These are phyloP conservation scores for Pharus latifolius DNA, from an alignment of 176 grass and related monocot species.

Conservation along the genomic window DNA sequence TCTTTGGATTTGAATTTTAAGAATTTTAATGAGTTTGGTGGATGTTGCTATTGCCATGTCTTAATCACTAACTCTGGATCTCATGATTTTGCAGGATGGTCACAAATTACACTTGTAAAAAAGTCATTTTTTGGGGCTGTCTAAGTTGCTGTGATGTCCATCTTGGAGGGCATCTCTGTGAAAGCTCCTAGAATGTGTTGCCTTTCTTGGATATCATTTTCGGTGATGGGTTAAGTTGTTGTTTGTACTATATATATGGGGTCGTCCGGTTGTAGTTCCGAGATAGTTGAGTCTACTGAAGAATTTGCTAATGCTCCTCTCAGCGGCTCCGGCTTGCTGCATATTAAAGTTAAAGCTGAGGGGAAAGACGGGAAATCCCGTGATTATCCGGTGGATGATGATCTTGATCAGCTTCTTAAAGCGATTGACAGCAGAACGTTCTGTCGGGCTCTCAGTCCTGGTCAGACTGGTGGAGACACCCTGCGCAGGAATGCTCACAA, in stretches of 20 bases:
- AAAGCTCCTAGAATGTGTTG: slow-evolving; percentile 31
- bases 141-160: neutral
- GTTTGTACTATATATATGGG: slow-evolving; percentile 28
- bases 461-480: slow-evolving; percentile 8
- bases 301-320: slow-evolving; percentile 27
- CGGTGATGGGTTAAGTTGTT: slow-evolving; percentile 16
- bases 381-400: slow-evolving; percentile 44
- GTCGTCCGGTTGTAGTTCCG: slow-evolving; percentile 58
- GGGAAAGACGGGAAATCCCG: slow-evolving; percentile 21
- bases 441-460: slow-evolving; percentile 31
- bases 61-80: slow-evolving; percentile 36
- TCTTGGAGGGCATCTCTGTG: slow-evolving; percentile 14
- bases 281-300: slow-evolving; percentile 86
- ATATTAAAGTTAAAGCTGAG: slow-evolving; percentile 50
- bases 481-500: slow-evolving; percentile 33
- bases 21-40: neutral
- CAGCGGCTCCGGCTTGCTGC: slow-evolving; percentile 33
- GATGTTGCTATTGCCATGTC: slow-evolving; percentile 24
- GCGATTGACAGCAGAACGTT: slow-evolving; percentile 60
- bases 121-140: slow-evolving; percentile 1
- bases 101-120: slow-evolving; percentile 8
- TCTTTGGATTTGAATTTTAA: neutral
- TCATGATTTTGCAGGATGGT: slow-evolving; percentile 37
- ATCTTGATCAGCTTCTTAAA: slow-evolving; percentile 69
- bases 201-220: neutral